Evolutionary conservation across 2,329 filamentous ascomycete species (phyloP), one percentile per base, ranked within the genome.

Genomic region (Knoxdaviesia capensis): DNA sequence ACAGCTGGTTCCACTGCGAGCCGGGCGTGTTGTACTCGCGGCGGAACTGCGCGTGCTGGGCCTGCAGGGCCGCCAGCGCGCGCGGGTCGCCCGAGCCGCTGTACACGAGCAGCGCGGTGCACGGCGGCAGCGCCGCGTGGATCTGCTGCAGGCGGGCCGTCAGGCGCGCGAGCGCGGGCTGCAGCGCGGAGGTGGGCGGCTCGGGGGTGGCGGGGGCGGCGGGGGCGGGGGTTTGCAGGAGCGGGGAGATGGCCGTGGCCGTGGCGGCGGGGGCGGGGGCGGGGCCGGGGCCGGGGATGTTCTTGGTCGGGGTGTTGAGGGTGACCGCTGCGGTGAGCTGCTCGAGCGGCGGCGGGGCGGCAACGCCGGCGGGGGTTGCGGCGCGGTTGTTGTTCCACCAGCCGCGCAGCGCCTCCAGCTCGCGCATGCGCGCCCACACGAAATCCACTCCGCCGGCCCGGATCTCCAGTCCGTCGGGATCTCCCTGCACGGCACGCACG

Each of bases 71-170:
- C 45, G 66, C 68, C 74, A 80, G 77, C 51, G 74, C 68, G 33
- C 74, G 68, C n/a, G 76, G 75, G 50, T 80, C 74, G 35, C 77
- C 77, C 5, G 71, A 77, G 47, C 77, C 77, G 49, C 70, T 75
- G 56, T 75, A 74, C 33, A 80, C 59, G 38, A 81, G 64, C 43
- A 81, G 64, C 3, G 66, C 75, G 1, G 77, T 79, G 54, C 76
- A 80, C 6, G 71, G 71, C 11, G 76, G 75, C 20, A 80, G 62
- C 4, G 63, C 59, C 9, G 63, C 65, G 55, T 80, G 59, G 43
- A 80, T 71, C 43, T 63, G 61, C 48, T 59, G 53, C 38, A 81
- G 62, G 9, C 71, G 67, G 43, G 57, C 53, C 1, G 64, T 57
- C 33, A 74, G 57, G 36, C 58, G 57, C 31, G 52, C 51, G 4